Percentiles rank a stretch among this genome's conserved stretches.
These are phyloP conservation scores for Crithidia brevicula DNA, from an alignment of 208 protist genomes.

Conservation along the genomic window DNA sequence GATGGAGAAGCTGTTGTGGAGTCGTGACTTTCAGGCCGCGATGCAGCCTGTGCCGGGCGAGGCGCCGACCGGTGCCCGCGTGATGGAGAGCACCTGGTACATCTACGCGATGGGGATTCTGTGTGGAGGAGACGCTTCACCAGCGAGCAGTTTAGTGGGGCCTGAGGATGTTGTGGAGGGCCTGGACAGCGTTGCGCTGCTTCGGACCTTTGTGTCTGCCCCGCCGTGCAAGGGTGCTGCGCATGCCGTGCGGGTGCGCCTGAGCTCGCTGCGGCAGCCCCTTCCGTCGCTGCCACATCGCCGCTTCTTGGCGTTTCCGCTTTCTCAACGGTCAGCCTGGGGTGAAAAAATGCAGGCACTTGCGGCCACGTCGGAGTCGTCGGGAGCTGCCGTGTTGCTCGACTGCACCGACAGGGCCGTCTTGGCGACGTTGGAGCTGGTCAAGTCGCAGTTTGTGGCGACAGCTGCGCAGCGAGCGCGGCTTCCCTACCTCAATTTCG, in stretches of 20 bases:
- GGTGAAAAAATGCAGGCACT: constrained; percentile 34
- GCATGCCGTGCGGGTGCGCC: constrained; percentile 15
- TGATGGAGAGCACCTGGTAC: constrained; percentile 28
- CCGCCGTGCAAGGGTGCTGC: constrained; percentile 18
- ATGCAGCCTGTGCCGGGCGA: neutral
- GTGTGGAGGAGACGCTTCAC: neutral
- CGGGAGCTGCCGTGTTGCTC: constrained; percentile 48
- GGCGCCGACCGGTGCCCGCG: neutral
- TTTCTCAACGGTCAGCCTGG: constrained; percentile 35
- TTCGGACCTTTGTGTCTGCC: constrained; percentile 2
- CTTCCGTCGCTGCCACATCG: constrained; percentile 26
- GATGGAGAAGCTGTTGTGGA: constrained; percentile 28
- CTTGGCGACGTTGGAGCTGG: constrained; percentile 41
- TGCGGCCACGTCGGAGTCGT: constrained; percentile 6
- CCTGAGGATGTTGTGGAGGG: neutral
- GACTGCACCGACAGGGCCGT: constrained; percentile 56
- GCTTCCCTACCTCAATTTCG: constrained; percentile 35
- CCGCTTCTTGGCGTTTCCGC: constrained; percentile 36
- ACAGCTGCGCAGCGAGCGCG: constrained; percentile 8
- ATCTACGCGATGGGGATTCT: constrained; percentile 29
- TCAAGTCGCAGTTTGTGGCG: constrained; percentile 33
- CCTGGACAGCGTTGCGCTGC: neutral
- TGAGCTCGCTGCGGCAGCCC: constrained; percentile 14
- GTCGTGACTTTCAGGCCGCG: constrained; percentile 17
- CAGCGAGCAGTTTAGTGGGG: neutral